These are phyloP conservation scores for Salvia hispanica DNA, from an alignment of 257 asterid species.

Conservation along the genomic window DNA sequence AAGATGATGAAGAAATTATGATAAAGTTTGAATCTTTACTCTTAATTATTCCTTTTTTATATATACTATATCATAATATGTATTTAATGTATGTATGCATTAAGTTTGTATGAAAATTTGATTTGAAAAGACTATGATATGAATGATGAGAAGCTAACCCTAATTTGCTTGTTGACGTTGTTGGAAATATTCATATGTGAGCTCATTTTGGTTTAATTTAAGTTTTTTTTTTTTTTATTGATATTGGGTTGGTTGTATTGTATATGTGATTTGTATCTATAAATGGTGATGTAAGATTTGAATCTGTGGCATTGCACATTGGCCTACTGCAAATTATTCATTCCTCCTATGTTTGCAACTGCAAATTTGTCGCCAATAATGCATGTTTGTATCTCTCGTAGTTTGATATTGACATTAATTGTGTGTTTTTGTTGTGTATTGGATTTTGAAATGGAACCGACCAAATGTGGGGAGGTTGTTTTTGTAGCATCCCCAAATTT, in stretches of 20 bases:
- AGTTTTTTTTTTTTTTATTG: background rate
- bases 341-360: slow-evolving; percentile 25
- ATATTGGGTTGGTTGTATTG: no score
- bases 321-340: slow-evolving; percentile 2
- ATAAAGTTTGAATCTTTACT: background rate
- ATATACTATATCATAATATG: no score
- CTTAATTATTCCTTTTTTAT: background rate
- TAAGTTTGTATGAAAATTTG: slow-evolving; percentile 2
- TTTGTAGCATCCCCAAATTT: background rate
- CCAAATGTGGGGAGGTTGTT: background rate
- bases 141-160: slow-evolving; percentile 30
- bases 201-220: background rate
- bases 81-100: no score
- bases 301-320: slow-evolving; percentile 2
- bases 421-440: background rate
- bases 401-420: background rate
- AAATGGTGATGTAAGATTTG: no score
- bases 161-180: slow-evolving; percentile 32
- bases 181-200: slow-evolving; percentile 32
- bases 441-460: background rate
- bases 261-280: background rate
- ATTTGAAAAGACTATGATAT: slow-evolving; percentile 21
- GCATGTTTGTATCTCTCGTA: background rate
- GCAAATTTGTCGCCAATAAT: slow-evolving; percentile 15
- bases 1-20: background rate